phyloP scores from a whole-genome alignment of 2,329 filamentous ascomycete genomes.

The Penicillium nordicum region DNA sequence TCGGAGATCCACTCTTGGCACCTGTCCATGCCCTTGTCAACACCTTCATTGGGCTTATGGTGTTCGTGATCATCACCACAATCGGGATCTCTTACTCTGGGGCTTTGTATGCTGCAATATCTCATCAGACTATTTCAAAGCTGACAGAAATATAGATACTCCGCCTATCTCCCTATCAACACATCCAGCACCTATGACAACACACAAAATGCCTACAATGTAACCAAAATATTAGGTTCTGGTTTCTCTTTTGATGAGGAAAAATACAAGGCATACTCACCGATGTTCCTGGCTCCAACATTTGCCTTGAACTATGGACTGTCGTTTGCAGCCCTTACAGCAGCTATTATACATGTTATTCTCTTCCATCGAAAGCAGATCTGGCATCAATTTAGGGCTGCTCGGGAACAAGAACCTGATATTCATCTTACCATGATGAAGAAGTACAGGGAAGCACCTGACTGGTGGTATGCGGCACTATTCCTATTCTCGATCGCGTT shows the following conservation, averaged over 20 bases:
- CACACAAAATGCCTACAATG: conserved; percentile 33
- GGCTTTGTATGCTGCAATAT: conserved; percentile 21
- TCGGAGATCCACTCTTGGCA: conserved; percentile 30
- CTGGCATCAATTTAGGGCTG: conserved; percentile 29
- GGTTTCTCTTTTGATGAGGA: conserved; percentile 31
- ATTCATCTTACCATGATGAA: conserved; percentile 64
- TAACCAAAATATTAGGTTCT: conserved; percentile 28
- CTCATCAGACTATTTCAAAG: not conserved
- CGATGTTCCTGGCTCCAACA: conserved; percentile 36
- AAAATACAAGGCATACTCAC: conserved; percentile 37
- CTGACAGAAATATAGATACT: conserved; percentile 11
- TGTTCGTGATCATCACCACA: conserved; percentile 32
- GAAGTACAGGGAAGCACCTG: conserved; percentile 47
- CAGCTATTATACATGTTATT: conserved; percentile 31
- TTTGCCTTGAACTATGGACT: conserved; percentile 38
- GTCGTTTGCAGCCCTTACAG: conserved; percentile 37
- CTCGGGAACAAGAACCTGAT: conserved; percentile 42
- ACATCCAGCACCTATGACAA: conserved; percentile 36
- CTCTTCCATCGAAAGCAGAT: conserved; percentile 36
- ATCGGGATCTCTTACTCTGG: conserved; percentile 34
- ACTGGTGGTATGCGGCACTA: conserved; percentile 56
- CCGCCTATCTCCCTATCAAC: conserved; percentile 36
- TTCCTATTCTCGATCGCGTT: conserved; percentile 33
- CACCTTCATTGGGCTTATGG: conserved; percentile 30
- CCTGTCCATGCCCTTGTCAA: conserved; percentile 32